Base-by-base conservation (phyloP, 805 yeast species). In the Kluyveromyces aestuarii region DNA sequence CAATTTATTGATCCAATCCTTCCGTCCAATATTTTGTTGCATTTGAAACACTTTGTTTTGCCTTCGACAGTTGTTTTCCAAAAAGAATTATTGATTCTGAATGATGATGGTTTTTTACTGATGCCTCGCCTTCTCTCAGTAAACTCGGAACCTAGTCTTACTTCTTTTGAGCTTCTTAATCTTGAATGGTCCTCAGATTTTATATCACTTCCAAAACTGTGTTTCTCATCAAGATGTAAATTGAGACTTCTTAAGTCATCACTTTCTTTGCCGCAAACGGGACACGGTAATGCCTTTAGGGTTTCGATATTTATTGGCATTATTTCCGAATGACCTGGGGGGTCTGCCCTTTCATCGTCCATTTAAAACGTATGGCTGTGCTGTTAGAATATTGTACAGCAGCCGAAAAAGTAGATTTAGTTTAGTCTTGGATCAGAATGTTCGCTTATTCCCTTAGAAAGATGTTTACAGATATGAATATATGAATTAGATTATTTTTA, bases 181-280 rank as follows among this genome's bases (percentile, higher is more conserved):
- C 39, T 43, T 30, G 35, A 7, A 30, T 33, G 38, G 13, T 13
- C 27, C 8, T 43, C 39, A 17, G 41, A 36, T 27, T 27, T 49
- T n/a, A 10, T 48, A 46, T 39, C 47, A 30, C 58, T 64, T 36
- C 52, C 66, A 37, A 67, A 66, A 1, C 70, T 66, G 60, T 87
- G 96, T 8, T 65, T 76, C 49, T 76, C 83, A 60, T 88, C 96
- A 27, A 87, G 64, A 63, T 87, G 96, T 41, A 72, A 70, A 61
- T 85, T 85, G 49, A 87, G 68, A 51, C 77, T 82, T 14, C 55
- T 45, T 38, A 82, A 62, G 6, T 76, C 72, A 7, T 77, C 64
- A 82, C 84, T 80, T 1, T 63, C 44, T 50, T 80, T 83, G 13
- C 69, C 64, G 59, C 96, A 87, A 1, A 87, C 81, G 1, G 96